Conservation (phyloP, 2,329 filamentous ascomycete genomes). For the Penicillium corylophilum region DNA sequence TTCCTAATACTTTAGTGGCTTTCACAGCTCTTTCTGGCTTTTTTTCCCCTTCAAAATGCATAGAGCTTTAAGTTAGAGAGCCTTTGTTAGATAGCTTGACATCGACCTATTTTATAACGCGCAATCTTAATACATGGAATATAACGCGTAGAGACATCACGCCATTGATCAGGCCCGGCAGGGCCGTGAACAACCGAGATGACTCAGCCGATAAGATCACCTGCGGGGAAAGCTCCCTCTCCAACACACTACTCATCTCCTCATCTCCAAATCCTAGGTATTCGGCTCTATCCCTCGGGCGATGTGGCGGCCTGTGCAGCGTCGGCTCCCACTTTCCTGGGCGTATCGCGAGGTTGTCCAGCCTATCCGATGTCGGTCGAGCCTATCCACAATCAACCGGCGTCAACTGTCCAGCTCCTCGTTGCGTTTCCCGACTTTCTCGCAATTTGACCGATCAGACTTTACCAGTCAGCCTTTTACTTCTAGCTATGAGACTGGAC, state of each 20-base stretch:
- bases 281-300: constrained; percentile 5
- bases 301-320: constrained; percentile 35
- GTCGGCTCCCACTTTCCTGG: constrained; percentile 22
- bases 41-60: too few relatives aligned
- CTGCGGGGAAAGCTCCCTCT: constrained; percentile 29
- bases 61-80: too few relatives aligned
- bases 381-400: constrained; percentile 4
- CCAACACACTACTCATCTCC: not conserved
- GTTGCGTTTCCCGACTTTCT: constrained; percentile 41
- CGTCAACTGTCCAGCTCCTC: constrained; percentile 31
- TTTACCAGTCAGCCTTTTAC: constrained; percentile 64
- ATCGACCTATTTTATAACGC: too few relatives aligned
- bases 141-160: not conserved
- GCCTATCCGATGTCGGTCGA: constrained; percentile 25
- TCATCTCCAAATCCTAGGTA: not conserved
- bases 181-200: not conserved
- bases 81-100: too few relatives aligned
- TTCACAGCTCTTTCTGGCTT: too few relatives aligned
- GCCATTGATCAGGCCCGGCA: not conserved
- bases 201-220: constrained; percentile 28
- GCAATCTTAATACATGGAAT: too few relatives aligned
- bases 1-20: too few relatives aligned
- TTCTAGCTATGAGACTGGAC: constrained; percentile 61
- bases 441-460: constrained; percentile 60
- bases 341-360: constrained; percentile 21